Percentiles rank a stretch among this genome's conserved stretches.
phyloP scores from a whole-genome alignment of 495 filamentous ascomycete species.

The Penicillium flavigenum region DNA sequence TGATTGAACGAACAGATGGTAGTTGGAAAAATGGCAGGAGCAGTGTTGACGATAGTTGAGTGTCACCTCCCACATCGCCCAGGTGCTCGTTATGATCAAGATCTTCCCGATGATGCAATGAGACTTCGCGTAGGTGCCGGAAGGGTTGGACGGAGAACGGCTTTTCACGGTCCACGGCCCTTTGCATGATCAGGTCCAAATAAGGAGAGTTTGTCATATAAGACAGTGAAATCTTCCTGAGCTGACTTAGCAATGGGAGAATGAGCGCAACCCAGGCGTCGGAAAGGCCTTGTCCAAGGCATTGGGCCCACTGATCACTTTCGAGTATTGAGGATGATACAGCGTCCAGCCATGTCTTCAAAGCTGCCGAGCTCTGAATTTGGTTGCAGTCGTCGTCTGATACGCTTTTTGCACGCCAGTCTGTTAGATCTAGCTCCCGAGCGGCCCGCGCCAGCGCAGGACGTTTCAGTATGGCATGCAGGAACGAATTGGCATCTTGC shows the following conservation, averaged over 20 bases:
- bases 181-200: constrained; percentile 26
- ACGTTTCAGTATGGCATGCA: constrained; percentile 22
- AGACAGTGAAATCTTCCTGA: constrained; percentile 26
- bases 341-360: constrained; percentile 13
- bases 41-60: background rate
- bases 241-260: constrained; percentile 30
- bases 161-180: constrained; percentile 22
- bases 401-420: constrained; percentile 19
- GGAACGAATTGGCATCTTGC: constrained; percentile 24
- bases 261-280: constrained; percentile 38
- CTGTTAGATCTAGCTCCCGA: constrained; percentile 25
- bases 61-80: background rate
- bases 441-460: constrained; percentile 31
- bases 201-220: constrained; percentile 24
- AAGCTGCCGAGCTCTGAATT: background rate
- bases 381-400: constrained; percentile 9
- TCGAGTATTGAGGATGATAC: constrained; percentile 27
- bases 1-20: constrained; percentile 29
- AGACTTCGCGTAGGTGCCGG: constrained; percentile 22
- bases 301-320: constrained; percentile 25
- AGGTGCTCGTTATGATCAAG: background rate
- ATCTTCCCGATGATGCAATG: constrained; percentile 21
- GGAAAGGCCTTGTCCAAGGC: constrained; percentile 22
- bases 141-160: constrained; percentile 25
- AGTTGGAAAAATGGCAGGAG: constrained; percentile 33